A percentile compares a stretch with the other conserved stretches of the same genome.
These are phyloP conservation scores for Camellia granthamiana DNA, from an alignment of 148 eudicot genomes.

Conservation along the genomic window DNA sequence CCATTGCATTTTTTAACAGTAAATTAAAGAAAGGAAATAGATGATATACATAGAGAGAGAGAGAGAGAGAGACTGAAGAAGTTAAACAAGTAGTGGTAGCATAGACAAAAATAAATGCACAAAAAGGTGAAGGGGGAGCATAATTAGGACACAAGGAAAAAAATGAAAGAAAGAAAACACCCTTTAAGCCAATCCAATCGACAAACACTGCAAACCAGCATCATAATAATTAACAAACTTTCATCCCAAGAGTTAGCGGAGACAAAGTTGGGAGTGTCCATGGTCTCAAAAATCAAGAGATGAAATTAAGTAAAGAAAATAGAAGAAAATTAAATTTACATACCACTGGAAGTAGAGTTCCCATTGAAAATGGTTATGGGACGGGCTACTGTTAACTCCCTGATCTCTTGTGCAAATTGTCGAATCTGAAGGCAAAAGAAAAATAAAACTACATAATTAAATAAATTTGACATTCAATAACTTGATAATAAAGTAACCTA, in stretches of 20 bases:
- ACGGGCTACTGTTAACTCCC: constrained; percentile 62
- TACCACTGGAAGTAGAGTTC: constrained; percentile 60
- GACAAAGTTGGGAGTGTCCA: not conserved
- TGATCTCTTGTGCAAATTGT: constrained; percentile 80
- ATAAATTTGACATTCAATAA: not conserved
- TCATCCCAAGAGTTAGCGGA: not conserved
- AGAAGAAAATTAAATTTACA: constrained; percentile 16
- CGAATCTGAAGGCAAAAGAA: constrained; percentile 55
- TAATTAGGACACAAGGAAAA: too few relatives aligned
- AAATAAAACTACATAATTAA: not conserved
- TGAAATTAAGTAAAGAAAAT: not conserved
- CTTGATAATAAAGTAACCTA: not conserved
- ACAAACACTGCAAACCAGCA: not conserved
- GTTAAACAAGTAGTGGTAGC: not conserved
- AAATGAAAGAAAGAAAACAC: not conserved
- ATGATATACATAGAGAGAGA: not conserved
- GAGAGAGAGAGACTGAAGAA: not conserved
- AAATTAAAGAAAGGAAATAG: too few relatives aligned
- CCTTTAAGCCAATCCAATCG: constrained; percentile 6
- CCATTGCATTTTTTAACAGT: too few relatives aligned
- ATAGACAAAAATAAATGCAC: not conserved
- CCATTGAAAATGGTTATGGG: constrained; percentile 71
- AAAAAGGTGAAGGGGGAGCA: not conserved
- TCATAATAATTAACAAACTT: not conserved
- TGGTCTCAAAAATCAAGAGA: constrained; percentile 3